phyloP scores from a whole-genome alignment of 129 eudicot species.

The Centaurea solstitialis region DNA sequence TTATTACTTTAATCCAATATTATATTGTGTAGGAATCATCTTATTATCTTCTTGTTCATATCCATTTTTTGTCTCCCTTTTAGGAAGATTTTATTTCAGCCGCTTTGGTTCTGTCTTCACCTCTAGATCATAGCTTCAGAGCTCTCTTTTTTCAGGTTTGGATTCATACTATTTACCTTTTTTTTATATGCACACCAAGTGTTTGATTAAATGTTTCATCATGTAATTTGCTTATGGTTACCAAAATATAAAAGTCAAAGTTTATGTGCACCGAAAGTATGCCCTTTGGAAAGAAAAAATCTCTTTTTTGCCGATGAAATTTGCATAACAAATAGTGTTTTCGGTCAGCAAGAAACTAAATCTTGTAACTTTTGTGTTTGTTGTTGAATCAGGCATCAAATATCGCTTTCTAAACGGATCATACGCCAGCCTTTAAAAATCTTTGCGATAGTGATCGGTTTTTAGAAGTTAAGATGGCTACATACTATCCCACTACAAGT shows the following conservation, averaged over 20 bases:
- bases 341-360: conserved; percentile 9
- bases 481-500: conserved; percentile 70
- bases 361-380: neutral
- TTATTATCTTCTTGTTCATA: conserved; percentile 47
- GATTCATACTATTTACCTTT: neutral
- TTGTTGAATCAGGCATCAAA: conserved; percentile 29
- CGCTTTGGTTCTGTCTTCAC: conserved; percentile 39
- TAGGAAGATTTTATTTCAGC: conserved; percentile 42
- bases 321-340: conserved; percentile 11
- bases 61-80: conserved; percentile 58
- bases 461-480: conserved; percentile 51
- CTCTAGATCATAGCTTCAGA: conserved; percentile 32
- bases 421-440: neutral
- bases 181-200: conserved; percentile 28
- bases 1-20: conserved; percentile 12
- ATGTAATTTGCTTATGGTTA: neutral
- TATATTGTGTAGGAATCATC: conserved; percentile 13
- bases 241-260: neutral
- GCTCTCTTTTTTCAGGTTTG: conserved; percentile 18
- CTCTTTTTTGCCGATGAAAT: conserved; percentile 6
- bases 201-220: conserved; percentile 18
- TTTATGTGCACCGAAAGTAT: conserved; percentile 7
- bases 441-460: neutral
- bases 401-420: conserved; percentile 19
- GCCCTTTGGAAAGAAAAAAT: neutral